These are phyloP conservation scores for Sporisorium sorghi DNA, from an alignment of 1,284 basidiomycete species.

Conservation along the genomic window DNA sequence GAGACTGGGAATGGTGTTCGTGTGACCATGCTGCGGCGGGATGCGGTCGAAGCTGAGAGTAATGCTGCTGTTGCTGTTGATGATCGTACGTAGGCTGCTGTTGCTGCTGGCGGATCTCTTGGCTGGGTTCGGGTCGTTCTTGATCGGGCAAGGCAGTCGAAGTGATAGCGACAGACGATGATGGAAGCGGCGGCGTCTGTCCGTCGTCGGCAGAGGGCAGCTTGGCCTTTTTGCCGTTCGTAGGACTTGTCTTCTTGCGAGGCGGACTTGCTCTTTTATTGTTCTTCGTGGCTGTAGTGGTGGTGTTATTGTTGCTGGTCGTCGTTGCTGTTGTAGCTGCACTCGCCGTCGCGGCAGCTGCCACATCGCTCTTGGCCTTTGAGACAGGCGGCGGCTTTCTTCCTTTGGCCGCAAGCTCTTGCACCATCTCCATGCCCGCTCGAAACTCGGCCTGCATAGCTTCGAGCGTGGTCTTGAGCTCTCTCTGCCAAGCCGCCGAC, in stretches of 20 bases:
- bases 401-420: conserved; percentile 8
- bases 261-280: conserved; percentile 15
- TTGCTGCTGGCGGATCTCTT: background rate
- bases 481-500: conserved; percentile 5
- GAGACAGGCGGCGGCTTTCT: background rate
- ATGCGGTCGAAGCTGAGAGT: background rate
- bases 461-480: conserved; percentile 19
- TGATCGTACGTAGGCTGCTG: background rate
- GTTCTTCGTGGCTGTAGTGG: background rate
- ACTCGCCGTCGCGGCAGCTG: background rate
- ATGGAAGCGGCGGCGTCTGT: background rate
- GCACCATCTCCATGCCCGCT: conserved; percentile 9
- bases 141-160: background rate
- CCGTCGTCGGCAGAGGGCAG: background rate
- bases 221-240: conserved; percentile 23
- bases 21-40: background rate
- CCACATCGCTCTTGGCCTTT: conserved; percentile 4
- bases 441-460: conserved; percentile 17
- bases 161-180: background rate
- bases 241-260: conserved; percentile 14
- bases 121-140: background rate
- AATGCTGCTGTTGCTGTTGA: background rate
- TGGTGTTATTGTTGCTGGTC: background rate
- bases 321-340: background rate
- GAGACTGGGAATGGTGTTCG: background rate